Evolutionary conservation across 2,329 filamentous ascomycete species (phyloP).

Genomic region (Ascosphaera apis): DNA sequence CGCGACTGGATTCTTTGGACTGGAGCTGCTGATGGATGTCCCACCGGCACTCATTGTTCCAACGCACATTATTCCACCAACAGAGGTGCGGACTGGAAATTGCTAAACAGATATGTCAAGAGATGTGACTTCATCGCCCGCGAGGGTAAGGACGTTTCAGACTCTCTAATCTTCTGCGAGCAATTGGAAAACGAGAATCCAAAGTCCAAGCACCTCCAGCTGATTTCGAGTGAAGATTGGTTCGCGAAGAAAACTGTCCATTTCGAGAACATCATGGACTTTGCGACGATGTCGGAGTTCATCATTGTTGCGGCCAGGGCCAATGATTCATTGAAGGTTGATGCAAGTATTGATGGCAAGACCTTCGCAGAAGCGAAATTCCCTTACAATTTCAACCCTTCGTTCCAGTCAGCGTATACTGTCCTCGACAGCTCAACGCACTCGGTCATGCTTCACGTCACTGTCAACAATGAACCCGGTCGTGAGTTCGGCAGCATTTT

Average conservation of each 20-base stretch:
- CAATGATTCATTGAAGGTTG: conserved; percentile 47
- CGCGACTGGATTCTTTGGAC: conserved; percentile 88
- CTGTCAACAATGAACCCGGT: conserved; percentile 41
- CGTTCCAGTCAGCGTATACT: conserved; percentile 65
- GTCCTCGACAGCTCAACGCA: conserved; percentile 89
- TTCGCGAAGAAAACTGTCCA: conserved; percentile 41
- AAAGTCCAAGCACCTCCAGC: conserved; percentile 37
- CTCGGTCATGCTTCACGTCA: conserved; percentile 82
- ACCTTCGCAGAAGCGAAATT: conserved; percentile 68
- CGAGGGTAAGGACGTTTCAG: conserved; percentile 31
- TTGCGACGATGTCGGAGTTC: conserved; percentile 91
- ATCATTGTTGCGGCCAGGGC: conserved; percentile 58
- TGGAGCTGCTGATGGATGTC: conserved; percentile 44
- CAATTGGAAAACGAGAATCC: conserved; percentile 40
- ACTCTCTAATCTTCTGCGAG: conserved; percentile 41
- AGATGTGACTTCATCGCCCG: conserved; percentile 73
- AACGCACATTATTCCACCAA: conserved; percentile 59
- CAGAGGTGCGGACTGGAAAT: conserved; percentile 56
- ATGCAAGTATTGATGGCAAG: conserved; percentile 65
- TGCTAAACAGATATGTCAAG: conserved; percentile 47
- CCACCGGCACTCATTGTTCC: conserved; percentile 33
- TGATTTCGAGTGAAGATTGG: conserved; percentile 59
- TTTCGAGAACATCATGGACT: conserved; percentile 53
- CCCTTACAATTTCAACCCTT: conserved; percentile 60
- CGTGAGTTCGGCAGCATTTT: conserved; percentile 66